Evolutionary conservation across 768 basidiomycete genomes (phyloP).

Genomic region (Rhodotorula paludigena): DNA sequence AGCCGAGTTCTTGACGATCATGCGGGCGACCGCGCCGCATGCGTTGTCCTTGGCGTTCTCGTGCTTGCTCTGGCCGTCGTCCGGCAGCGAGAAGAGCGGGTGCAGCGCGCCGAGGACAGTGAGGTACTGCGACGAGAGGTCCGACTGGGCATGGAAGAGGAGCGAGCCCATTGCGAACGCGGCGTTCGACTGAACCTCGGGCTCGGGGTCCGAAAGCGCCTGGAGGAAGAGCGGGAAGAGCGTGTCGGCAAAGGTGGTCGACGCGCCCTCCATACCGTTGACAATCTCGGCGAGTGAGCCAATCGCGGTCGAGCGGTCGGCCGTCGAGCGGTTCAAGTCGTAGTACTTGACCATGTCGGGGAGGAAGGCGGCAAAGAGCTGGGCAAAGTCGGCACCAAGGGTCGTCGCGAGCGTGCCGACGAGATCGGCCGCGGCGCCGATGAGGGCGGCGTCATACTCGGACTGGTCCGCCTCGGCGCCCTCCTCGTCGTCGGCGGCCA

Average conservation of each 20-base stretch:
- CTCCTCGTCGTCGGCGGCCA: constrained; percentile 70
- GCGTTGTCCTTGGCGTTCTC: constrained; percentile 94
- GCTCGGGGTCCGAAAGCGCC: constrained; percentile 73
- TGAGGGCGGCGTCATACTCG: constrained; percentile 92
- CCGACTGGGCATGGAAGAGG: constrained; percentile 74
- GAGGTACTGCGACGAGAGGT: constrained; percentile 75
- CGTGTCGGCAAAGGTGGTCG: constrained; percentile 74
- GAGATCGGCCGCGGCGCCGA: constrained; percentile 89
- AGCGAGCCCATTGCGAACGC: constrained; percentile 90
- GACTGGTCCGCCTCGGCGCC: constrained; percentile 69
- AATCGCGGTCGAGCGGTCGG: constrained; percentile 86
- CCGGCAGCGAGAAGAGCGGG: constrained; percentile 66
- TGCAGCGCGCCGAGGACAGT: constrained; percentile 71
- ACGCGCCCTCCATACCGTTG: constrained; percentile 70
- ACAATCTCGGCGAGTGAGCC: constrained; percentile 95
- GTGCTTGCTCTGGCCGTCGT: constrained; percentile 57
- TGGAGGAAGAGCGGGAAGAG: constrained; percentile 78
- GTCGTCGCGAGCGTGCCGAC: constrained; percentile 80
- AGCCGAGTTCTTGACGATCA: constrained; percentile 70
- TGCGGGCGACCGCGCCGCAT: constrained; percentile 81
- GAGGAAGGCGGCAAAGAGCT: constrained; percentile 78
- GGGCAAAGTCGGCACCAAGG: constrained; percentile 76
- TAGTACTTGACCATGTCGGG: constrained; percentile 87
- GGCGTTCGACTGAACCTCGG: constrained; percentile 94
- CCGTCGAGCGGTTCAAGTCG: constrained; percentile 76